phyloP scores from a whole-genome alignment of 2,329 filamentous ascomycete genomes.

The Ophiostoma sp. region DNA sequence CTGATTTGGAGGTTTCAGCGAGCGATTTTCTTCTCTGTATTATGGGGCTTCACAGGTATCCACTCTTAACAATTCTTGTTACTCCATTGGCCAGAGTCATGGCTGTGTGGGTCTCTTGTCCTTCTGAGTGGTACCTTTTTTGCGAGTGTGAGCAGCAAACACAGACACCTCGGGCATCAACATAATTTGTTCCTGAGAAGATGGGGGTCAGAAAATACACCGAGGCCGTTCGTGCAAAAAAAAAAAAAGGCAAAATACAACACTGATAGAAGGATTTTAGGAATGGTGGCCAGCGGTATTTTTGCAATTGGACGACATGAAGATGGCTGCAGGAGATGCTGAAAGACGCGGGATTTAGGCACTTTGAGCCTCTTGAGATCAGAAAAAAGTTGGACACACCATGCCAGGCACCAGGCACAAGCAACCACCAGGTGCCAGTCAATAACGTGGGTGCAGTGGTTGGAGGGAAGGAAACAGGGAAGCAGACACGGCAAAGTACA shows the following conservation, averaged over 20 bases:
- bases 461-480: not conserved
- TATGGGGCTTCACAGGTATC: not conserved
- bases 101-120: not conserved
- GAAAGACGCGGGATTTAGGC: slow-evolving; percentile 2
- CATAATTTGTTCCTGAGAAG: not conserved
- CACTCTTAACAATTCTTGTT: slow-evolving; percentile 1
- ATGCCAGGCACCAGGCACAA: slow-evolving; percentile 17
- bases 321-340: not conserved
- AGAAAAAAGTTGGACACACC: slow-evolving; percentile 6
- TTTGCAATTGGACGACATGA: not conserved
- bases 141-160: not conserved
- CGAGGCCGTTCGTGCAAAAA: not conserved
- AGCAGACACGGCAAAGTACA: not conserved
- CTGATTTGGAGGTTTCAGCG: slow-evolving; percentile 5
- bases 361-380: not conserved
- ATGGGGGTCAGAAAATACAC: not conserved
- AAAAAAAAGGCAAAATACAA: not conserved
- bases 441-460: not conserved
- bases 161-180: not conserved
- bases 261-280: not conserved
- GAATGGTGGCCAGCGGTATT: not conserved
- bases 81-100: not conserved
- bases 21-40: not conserved
- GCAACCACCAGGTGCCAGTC: not conserved
- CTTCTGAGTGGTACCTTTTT: not conserved